Base-by-base conservation (phyloP, 805 yeast species). In the Yamadazyma scolyti region DNA sequence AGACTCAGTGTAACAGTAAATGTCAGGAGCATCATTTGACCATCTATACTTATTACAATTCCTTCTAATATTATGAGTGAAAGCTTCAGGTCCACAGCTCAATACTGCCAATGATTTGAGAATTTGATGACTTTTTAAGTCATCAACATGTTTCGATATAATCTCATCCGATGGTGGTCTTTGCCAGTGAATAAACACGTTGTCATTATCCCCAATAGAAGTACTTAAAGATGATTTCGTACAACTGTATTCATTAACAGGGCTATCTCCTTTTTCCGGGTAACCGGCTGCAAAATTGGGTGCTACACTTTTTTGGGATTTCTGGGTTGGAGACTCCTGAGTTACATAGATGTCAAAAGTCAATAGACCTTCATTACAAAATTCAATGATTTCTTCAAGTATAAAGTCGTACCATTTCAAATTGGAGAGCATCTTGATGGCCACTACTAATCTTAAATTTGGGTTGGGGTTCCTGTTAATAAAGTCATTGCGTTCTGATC, bases 1-100 rank as follows among this genome's bases (percentile, higher is more conserved):
- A 9, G 58, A 42, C 34, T 68, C 73, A 9, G 57, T 54, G 39
- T 64, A 63, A 37, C 64, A 56, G 42, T 68, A 67, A 25, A 69
- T 50, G 36, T 66, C 67, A 0, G 71, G 71, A 2, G 63, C 50
- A 24, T 52, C 39, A 14, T 33, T 32, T 8, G 31, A 21, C 47
- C 52, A 47, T 12, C 61, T 46, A 31, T 48, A 44, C 20, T 44
- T 47, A 27, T 58, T 60, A 26, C 68, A 52, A 16, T 46, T 52
- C 4, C 30, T 31, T 30, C 52, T 56, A 9, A 65, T 46, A 10
- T 33, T 36, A 11, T 50, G 42, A 5, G 61, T 52, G 35, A 70
- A 58, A 0, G 34, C 39, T 3, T 33, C 40, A 2, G 71, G 64
- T 0, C 75, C 75, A 51, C 75, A 68, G 11, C 54, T 46, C 8